Evolutionary conservation across 108 stramenopile species (phyloP).

Genomic region (Mediolabrus comicus): DNA sequence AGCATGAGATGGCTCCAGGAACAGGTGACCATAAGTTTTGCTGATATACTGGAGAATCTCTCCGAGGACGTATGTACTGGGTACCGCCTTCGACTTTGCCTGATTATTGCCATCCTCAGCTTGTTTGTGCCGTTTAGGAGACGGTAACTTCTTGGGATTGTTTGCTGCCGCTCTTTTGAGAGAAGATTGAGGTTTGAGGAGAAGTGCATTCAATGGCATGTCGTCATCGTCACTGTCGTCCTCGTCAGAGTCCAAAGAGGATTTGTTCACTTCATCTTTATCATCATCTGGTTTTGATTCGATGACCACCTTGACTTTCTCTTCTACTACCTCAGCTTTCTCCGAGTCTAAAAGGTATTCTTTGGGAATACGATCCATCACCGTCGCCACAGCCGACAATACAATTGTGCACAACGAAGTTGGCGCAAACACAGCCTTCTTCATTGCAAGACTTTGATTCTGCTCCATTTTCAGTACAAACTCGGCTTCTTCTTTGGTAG

Average conservation of each 20-base stretch:
- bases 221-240: conserved; percentile 51
- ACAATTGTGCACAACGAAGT: conserved; percentile 62
- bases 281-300: neutral
- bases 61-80: conserved; percentile 51
- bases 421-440: conserved; percentile 70
- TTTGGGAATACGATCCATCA: conserved; percentile 37
- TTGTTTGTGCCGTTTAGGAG: conserved; percentile 27
- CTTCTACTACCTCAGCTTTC: neutral
- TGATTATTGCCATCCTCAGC: neutral
- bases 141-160: neutral
- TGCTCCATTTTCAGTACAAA: conserved; percentile 81
- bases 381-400: conserved; percentile 54
- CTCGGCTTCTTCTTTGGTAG: conserved; percentile 55
- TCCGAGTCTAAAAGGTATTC: conserved; percentile 14
- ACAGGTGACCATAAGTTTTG: conserved; percentile 77
- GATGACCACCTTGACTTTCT: neutral
- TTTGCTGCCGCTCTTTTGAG: conserved; percentile 18
- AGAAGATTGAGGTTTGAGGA: neutral
- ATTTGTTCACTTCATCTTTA: neutral
- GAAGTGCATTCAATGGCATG: conserved; percentile 44
- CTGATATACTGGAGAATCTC: conserved; percentile 63
- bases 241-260: conserved; percentile 12
- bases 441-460: conserved; percentile 52
- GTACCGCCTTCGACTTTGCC: conserved; percentile 13
- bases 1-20: conserved; percentile 61